Evolutionary conservation across 495 filamentous ascomycete species (phyloP).

Genomic region (Penicillium turbatum): DNA sequence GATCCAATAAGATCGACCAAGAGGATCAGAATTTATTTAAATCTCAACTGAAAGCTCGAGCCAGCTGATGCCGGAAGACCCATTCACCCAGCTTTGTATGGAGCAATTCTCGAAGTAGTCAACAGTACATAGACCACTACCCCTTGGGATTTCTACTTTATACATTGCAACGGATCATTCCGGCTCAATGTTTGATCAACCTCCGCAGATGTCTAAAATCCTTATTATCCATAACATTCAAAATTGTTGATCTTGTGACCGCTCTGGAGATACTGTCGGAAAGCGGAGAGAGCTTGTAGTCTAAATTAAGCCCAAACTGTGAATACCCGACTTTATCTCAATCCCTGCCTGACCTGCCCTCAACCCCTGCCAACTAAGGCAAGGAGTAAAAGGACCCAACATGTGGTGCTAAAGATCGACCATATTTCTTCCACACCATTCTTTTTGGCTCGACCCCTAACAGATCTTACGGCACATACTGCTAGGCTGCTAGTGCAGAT

Average conservation of each 20-base stretch:
- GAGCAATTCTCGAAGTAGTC: not conserved
- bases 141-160: not conserved
- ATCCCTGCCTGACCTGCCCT: not conserved
- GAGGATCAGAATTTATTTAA: slow-evolving; percentile 12
- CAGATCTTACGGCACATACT: not conserved
- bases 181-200: not conserved
- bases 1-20: slow-evolving; percentile 11
- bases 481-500: slow-evolving; percentile 1
- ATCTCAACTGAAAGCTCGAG: slow-evolving; percentile 7
- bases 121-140: not conserved
- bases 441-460: not conserved
- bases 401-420: not conserved
- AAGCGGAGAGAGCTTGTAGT: not conserved
- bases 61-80: slow-evolving; percentile 1
- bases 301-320: not conserved
- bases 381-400: not conserved
- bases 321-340: not conserved
- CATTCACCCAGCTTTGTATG: not conserved
- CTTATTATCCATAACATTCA: not conserved
- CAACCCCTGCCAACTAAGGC: not conserved
- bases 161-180: too few species aligned
- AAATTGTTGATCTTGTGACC: not conserved
- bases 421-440: not conserved
- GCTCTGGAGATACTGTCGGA: not conserved
- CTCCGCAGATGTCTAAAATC: not conserved